Evolutionary conservation across 106 monocot genomes (phyloP).

Genomic region (Agapanthus africanus): DNA sequence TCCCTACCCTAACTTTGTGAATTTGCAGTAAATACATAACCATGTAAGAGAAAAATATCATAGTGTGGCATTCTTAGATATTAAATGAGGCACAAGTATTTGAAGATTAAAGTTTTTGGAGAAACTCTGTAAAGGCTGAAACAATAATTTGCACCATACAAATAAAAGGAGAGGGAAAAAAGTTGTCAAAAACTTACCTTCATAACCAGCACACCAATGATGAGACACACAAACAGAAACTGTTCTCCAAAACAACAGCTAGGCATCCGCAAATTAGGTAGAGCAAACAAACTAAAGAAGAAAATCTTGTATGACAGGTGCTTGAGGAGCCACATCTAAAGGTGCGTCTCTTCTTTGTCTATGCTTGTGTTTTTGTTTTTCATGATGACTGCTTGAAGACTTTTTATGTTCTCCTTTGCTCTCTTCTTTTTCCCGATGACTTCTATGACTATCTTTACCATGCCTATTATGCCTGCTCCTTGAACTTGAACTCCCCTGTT

Average conservation of each 20-base stretch:
- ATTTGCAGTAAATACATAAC: too few relatives aligned
- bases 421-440: conserved; percentile 23
- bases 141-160: not conserved
- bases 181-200: conserved; percentile 10
- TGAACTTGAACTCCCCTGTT: conserved; percentile 30
- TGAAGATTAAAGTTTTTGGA: too few relatives aligned
- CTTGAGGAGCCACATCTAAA: conserved; percentile 27
- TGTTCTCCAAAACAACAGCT: not conserved
- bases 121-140: not conserved
- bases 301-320: conserved; percentile 63
- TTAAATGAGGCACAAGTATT: too few relatives aligned
- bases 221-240: not conserved
- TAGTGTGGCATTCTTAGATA: too few relatives aligned
- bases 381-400: conserved; percentile 31
- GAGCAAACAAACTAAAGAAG: conserved; percentile 39
- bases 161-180: not conserved
- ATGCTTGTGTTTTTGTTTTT: conserved; percentile 46
- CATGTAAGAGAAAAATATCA: too few relatives aligned
- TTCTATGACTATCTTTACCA: conserved; percentile 41
- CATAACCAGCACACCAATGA: not conserved
- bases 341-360: conserved; percentile 32
- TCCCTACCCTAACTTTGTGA: too few relatives aligned
- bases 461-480: conserved; percentile 30
- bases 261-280: conserved; percentile 1
- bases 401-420: conserved; percentile 40